These are phyloP conservation scores for Chalaropsis ovoidea DNA, from an alignment of 2,329 filamentous ascomycete genomes.

Conservation along the genomic window DNA sequence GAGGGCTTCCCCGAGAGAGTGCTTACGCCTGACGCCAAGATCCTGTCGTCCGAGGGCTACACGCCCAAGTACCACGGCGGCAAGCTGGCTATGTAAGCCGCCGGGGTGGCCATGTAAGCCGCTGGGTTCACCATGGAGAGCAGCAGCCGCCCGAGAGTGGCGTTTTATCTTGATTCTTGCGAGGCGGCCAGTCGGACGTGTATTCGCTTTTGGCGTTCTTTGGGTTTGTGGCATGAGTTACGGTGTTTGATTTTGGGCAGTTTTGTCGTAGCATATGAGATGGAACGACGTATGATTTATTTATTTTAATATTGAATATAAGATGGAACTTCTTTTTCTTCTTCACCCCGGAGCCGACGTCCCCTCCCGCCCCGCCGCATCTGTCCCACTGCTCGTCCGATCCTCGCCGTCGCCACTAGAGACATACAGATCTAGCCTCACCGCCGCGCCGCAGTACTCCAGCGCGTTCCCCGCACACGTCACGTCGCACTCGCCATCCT, in stretches of 20 bases:
- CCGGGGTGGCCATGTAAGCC: not conserved
- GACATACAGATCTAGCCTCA: not conserved
- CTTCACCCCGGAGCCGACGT: not conserved
- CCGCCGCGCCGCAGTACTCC: not conserved
- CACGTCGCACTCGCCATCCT: not conserved
- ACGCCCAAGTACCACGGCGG: conserved; percentile 42
- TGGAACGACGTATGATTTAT: not conserved
- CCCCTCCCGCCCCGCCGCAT: no score
- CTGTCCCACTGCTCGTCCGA: no score
- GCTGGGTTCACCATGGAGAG: not conserved
- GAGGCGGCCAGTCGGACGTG: no score
- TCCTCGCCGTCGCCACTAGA: not conserved
- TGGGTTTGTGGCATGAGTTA: not conserved
- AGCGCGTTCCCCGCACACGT: not conserved
- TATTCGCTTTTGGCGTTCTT: conserved; percentile 3
- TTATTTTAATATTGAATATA: conserved; percentile 1
- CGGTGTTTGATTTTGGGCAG: not conserved
- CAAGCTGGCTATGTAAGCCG: conserved; percentile 39
- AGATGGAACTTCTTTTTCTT: not conserved
- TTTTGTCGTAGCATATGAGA: not conserved
- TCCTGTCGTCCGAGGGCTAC: conserved; percentile 29
- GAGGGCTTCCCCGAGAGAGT: conserved; percentile 52
- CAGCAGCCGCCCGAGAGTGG: not conserved
- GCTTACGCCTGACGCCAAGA: conserved; percentile 29
- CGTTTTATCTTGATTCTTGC: no score